Percentiles rank a stretch among this genome's conserved stretches.
Conservation (phyloP, 768 basidiomycete genomes). For the Naganishia vaughanmartiniae region DNA sequence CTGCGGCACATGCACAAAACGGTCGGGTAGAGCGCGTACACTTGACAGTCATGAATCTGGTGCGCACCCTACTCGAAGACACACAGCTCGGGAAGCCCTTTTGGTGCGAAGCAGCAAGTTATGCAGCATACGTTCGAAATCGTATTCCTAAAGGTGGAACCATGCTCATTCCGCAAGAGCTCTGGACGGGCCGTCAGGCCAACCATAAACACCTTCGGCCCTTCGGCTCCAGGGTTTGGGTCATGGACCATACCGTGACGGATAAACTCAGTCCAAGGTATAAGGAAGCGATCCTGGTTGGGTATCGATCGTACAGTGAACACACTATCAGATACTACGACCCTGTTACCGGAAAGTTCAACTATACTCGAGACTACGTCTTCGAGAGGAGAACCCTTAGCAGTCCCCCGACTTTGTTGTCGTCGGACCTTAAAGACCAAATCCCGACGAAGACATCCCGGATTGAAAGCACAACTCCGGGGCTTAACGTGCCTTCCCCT, state of each 20-base stretch:
- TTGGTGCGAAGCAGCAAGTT: constrained; percentile 33
- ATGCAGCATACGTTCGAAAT: constrained; percentile 31
- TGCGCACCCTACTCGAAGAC: constrained; percentile 30
- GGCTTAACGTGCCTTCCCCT: no score
- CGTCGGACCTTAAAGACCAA: no score
- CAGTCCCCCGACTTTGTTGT: not conserved
- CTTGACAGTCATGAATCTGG: constrained; percentile 31
- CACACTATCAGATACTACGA: constrained; percentile 14
- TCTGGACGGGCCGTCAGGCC: not conserved
- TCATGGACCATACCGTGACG: not conserved
- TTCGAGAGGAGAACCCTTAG: not conserved
- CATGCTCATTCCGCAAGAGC: not conserved
- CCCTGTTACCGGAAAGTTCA: not conserved
- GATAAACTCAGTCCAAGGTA: not conserved
- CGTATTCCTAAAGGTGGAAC: not conserved
- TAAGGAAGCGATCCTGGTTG: not conserved
- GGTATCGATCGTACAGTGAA: constrained; percentile 1
- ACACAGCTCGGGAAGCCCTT: constrained; percentile 27
- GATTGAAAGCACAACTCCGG: no score
- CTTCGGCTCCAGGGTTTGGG: constrained; percentile 6
- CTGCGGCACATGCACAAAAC: constrained; percentile 35
- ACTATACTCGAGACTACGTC: constrained; percentile 5
- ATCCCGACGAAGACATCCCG: not conserved
- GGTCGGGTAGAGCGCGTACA: constrained; percentile 36
- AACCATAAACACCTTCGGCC: not conserved